Percentiles rank a stretch among this genome's conserved stretches.
Conservation (phyloP, 2,329 filamentous ascomycete species). For the Pseudogymnoascus sp. region DNA sequence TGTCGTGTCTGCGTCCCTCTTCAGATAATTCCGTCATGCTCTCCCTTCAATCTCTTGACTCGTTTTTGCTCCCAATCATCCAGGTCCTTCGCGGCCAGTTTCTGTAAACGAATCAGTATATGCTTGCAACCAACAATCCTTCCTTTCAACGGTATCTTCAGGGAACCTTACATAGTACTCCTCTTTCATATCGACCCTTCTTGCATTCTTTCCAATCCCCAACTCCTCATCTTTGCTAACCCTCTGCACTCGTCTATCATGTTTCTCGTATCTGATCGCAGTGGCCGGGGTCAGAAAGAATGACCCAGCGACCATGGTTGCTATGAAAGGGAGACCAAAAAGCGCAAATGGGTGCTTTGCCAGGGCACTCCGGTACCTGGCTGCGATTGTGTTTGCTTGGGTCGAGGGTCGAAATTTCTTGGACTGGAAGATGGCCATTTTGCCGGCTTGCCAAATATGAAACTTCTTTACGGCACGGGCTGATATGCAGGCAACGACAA, state of each 20-base stretch:
- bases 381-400: constrained; percentile 62
- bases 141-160: background rate
- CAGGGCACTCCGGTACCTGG: constrained; percentile 69
- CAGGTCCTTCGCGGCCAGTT: constrained; percentile 78
- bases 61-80: constrained; percentile 97
- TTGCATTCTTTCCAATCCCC: constrained; percentile 63
- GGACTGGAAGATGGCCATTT: constrained; percentile 57
- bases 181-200: constrained; percentile 72
- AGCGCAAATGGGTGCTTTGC: constrained; percentile 78
- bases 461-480: background rate
- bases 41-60: constrained; percentile 80
- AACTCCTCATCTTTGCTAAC: constrained; percentile 81
- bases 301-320: constrained; percentile 81
- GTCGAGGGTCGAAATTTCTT: constrained; percentile 65
- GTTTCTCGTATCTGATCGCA: constrained; percentile 84
- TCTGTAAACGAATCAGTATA: constrained; percentile 40
- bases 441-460: constrained; percentile 8
- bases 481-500: background rate
- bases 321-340: constrained; percentile 89
- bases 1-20: background rate
- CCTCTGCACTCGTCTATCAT: constrained; percentile 83
- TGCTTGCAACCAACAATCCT: constrained; percentile 1
- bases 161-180: constrained; percentile 70
- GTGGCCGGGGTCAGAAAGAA: constrained; percentile 94
- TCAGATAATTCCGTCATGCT: constrained; percentile 66